Conservation (phyloP, 805 yeast species). For the Candida adriatica region DNA sequence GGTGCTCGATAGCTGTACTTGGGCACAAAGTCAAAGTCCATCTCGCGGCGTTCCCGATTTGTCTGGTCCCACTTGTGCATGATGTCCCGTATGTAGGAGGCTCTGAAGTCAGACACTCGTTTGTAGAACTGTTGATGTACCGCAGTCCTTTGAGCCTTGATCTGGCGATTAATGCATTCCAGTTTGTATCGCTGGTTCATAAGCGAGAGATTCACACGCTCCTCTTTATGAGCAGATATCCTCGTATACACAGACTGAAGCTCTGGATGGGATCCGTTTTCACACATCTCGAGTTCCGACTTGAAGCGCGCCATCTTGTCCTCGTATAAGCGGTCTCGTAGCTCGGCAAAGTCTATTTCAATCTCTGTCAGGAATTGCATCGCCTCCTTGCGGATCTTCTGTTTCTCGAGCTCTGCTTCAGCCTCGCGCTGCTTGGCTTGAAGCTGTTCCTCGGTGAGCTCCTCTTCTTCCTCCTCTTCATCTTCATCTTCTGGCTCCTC, state of each 20-base stretch:
- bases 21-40: conserved; percentile 53
- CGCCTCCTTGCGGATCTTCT: conserved; percentile 51
- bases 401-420: conserved; percentile 24
- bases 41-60: conserved; percentile 76
- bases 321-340: conserved; percentile 78
- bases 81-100: conserved; percentile 57
- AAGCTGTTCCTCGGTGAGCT: conserved; percentile 19
- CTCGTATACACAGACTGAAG: conserved; percentile 62
- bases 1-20: conserved; percentile 37
- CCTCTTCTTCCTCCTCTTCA: conserved; percentile 19
- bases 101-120: conserved; percentile 58
- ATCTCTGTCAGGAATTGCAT: conserved; percentile 68
- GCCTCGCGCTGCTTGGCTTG: conserved; percentile 10
- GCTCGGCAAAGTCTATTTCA: conserved; percentile 78
- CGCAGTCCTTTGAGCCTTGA: conserved; percentile 69
- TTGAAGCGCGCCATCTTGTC: conserved; percentile 74
- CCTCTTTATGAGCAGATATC: conserved; percentile 69
- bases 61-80: conserved; percentile 89
- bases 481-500: conserved; percentile 17
- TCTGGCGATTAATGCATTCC: conserved; percentile 72
- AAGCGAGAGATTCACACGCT: conserved; percentile 47
- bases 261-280: conserved; percentile 89
- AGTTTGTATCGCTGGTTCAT: conserved; percentile 56
- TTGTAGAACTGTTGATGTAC: conserved; percentile 81
- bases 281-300: conserved; percentile 80